Conservation (phyloP, 2,329 filamentous ascomycete species). For the Cytospora mali region DNA sequence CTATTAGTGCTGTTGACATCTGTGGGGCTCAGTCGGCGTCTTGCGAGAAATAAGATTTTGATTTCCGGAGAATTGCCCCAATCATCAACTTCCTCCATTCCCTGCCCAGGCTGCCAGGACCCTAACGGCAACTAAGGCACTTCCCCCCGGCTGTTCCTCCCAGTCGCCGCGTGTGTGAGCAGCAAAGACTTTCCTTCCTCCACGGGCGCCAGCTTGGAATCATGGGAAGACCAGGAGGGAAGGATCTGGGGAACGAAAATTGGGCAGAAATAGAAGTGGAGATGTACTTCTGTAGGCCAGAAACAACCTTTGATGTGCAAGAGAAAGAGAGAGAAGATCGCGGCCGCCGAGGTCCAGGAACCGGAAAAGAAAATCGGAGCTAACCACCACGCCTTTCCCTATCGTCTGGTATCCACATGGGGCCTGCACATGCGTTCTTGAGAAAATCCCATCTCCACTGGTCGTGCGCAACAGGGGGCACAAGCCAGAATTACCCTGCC, state of each 20-base stretch:
- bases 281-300: background rate
- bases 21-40: constrained; percentile 1
- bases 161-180: no score
- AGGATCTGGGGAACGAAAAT: background rate
- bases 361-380: background rate
- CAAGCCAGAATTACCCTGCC: constrained; percentile 1
- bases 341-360: background rate
- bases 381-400: background rate
- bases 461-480: constrained; percentile 19
- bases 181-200: no score
- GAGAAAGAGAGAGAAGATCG: no score
- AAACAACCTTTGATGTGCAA: no score
- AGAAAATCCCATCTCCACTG: constrained; percentile 23
- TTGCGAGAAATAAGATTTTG: background rate
- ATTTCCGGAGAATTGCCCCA: background rate
- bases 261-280: background rate
- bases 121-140: background rate
- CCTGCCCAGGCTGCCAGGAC: background rate
- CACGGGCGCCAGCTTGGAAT: no score
- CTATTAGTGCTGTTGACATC: constrained; percentile 14
- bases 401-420: background rate
- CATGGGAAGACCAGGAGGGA: no score
- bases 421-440: background rate
- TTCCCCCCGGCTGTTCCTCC: background rate
- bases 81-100: background rate